Evolutionary conservation across 2,329 filamentous ascomycete genomes (phyloP).

Genomic region (Periconia digitata): DNA sequence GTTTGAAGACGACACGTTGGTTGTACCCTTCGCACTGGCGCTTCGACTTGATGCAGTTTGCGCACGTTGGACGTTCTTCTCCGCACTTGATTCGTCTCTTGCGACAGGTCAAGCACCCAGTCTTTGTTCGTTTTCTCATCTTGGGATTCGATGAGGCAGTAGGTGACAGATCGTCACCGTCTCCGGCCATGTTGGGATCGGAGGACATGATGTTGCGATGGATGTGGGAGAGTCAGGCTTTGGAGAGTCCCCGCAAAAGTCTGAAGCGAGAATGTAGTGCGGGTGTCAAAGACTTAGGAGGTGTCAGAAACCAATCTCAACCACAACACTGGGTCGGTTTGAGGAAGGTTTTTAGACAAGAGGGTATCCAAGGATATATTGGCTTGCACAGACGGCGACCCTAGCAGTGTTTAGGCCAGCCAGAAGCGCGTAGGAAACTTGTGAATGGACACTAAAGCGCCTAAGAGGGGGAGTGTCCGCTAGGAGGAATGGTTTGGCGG

Average conservation of each 20-base stretch:
- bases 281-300: constrained; percentile 8
- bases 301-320: constrained; percentile 5
- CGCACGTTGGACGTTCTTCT: constrained; percentile 79
- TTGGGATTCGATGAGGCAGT: constrained; percentile 30
- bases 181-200: constrained; percentile 19
- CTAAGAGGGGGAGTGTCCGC: constrained; percentile 27
- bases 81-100: constrained; percentile 97
- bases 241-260: not conserved
- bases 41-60: constrained; percentile 85
- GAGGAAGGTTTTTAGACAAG: constrained; percentile 9
- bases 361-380: constrained; percentile 9
- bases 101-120: constrained; percentile 89
- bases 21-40: constrained; percentile 82
- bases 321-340: constrained; percentile 7
- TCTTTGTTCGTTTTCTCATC: constrained; percentile 70
- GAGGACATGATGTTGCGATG: constrained; percentile 22
- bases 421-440: constrained; percentile 24
- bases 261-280: not conserved
- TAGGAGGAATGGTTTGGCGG: constrained; percentile 25
- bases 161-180: constrained; percentile 32
- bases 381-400: constrained; percentile 14
- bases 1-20: constrained; percentile 78
- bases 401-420: constrained; percentile 9
- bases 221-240: not conserved
- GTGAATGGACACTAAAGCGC: constrained; percentile 24